These are phyloP conservation scores for Trapa incisa DNA, from an alignment of 345 rosid species.

Conservation along the genomic window DNA sequence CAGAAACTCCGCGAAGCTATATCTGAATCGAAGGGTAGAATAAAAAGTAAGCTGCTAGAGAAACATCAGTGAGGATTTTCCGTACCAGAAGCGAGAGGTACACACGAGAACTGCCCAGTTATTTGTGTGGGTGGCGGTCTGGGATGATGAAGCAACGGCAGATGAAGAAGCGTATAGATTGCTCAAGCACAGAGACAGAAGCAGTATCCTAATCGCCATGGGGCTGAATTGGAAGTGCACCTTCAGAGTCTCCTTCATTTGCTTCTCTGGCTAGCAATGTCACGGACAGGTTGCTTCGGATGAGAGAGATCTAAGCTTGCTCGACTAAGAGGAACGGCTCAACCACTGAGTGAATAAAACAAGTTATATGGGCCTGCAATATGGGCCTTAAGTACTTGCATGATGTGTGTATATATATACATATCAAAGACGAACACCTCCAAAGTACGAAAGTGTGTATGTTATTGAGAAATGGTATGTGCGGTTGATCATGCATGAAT, in stretches of 20 bases:
- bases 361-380: no score
- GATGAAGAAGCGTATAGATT: constrained; percentile 8
- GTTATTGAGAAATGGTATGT: no score
- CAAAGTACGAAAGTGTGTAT: not conserved
- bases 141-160: constrained; percentile 33
- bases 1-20: not conserved
- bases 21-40: not conserved
- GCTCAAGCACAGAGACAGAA: constrained; percentile 1
- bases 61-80: not conserved
- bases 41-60: not conserved
- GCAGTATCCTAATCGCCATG: constrained; percentile 1
- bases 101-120: constrained; percentile 99
- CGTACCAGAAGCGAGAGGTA: constrained; percentile 94
- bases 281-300: not conserved
- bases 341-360: no score
- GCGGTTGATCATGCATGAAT: no score
- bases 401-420: not conserved
- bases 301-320: not conserved
- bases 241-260: not conserved
- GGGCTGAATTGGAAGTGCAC: not conserved
- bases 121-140: constrained; percentile 72
- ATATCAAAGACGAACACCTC: not conserved
- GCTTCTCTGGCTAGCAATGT: not conserved
- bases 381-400: no score
- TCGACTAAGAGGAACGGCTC: no score